Percentiles rank a stretch among this genome's conserved stretches.
phyloP scores from a whole-genome alignment of 129 eudicot genomes.

The Lactuca saligna region DNA sequence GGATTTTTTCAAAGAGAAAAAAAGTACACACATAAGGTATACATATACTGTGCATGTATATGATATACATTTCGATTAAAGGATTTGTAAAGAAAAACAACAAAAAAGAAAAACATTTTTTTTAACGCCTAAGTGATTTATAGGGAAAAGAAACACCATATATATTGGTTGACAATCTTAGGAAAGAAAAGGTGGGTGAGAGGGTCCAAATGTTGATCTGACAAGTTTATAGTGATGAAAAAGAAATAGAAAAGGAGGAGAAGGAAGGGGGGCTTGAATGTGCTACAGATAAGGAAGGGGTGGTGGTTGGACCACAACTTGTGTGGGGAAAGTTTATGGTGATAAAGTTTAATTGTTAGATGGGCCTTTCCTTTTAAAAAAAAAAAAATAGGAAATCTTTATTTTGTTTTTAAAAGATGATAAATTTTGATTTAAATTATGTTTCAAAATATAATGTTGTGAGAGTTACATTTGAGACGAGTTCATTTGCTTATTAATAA shows the following conservation, averaged over 20 bases:
- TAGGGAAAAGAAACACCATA: background rate
- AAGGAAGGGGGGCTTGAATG: constrained; percentile 1
- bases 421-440: background rate
- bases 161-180: constrained; percentile 7
- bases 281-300: constrained; percentile 27
- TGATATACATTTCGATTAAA: no score
- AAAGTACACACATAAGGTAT: no score
- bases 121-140: no score
- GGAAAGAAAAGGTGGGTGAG: constrained; percentile 34
- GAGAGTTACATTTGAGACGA: no score
- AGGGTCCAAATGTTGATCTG: constrained; percentile 31
- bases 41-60: no score
- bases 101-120: no score
- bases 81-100: no score
- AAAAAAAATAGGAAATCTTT: background rate
- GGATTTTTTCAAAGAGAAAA: no score
- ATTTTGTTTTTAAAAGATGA: background rate
- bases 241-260: background rate
- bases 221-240: constrained; percentile 29
- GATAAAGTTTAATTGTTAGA: constrained; percentile 20
- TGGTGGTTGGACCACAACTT: constrained; percentile 33
- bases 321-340: constrained; percentile 22
- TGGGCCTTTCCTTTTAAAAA: constrained; percentile 2
- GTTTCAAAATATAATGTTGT: background rate
- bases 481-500: background rate